Evolutionary conservation across 2,329 filamentous ascomycete genomes (phyloP), one percentile per base, ranked within the genome.

Genomic region (Claviceps purpurea): DNA sequence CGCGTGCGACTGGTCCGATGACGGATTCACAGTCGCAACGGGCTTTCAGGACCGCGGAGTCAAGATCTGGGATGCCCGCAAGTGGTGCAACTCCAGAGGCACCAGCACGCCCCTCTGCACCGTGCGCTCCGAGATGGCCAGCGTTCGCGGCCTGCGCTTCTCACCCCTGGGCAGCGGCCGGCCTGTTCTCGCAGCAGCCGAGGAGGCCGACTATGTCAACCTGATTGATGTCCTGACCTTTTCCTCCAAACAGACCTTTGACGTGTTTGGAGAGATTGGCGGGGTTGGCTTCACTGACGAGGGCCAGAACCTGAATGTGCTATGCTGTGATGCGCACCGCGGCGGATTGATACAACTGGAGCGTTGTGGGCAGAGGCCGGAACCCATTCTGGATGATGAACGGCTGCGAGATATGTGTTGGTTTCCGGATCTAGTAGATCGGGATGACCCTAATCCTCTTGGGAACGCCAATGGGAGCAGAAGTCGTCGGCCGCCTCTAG

Each of bases 1-100:
- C 60, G 81, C 86, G 1, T 89, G 84, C 60, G 86, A 84, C 57
- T 91, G 87, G 87, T 83, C 85, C 18, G 81, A 85, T 50, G 83
- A 90, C 62, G 86, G 85, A 37, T 81, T 82, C 69, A 84, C 82
- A 13, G 76, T 90, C 20, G 87, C 87, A 13, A 90, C 87, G 0
- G 86, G 82, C 22, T 84, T 84, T 55, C 86, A 91, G 65, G 87
- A 91, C 64, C 83, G 77, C 62, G 76, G 74, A 30, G 75, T 90
- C 57, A 80, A 82, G 56, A 79, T 91, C 48, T 90, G 84, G 81
- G 87, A 91, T 63, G 83, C 85, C 7, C 77, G 87, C 8, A 80
- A 77, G 51, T 87, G 84, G 82, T 73, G 68, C 45, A 69, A 74
- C 51, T 74, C 74, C 8, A 68, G 74, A 4, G 78, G 78, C 5